Base-by-base conservation (phyloP, 176 grass and related monocot species). In the Raddia distichophylla region DNA sequence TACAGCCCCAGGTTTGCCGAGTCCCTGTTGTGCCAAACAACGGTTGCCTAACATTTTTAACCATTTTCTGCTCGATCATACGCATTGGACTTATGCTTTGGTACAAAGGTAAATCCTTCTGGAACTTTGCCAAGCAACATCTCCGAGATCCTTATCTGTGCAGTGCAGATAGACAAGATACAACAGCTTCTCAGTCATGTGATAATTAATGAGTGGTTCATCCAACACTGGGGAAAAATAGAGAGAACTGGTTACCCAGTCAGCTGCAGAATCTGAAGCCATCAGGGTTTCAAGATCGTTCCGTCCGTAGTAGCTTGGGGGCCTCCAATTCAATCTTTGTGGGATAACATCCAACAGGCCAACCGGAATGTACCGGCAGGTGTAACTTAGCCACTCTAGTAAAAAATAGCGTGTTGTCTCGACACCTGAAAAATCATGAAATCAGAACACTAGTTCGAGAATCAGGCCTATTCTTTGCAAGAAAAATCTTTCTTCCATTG, bases 241-340 rank as follows among this genome's bases (percentile, higher is more conserved):
- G 37, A 40, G 37, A 40, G 37, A 40, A 20, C 12, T 16, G 27
- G 53, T 81, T 88, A 98, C 95, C 95, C 95, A 98, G 79, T 98
- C 95, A 59, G 92, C 95, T 44, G 95, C 95, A 32, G 95, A 98
- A 77, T 98, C 95, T 8, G 95, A 93, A 48, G 84, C 88, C 95
- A 98, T 93, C 49, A 98, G 15, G 75, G 95, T 98, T 84, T 95
- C 95, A 18, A 98, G 95, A 70, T 98, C 95, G 78, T 98, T 75
- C 45, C 95, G 86, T 2, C 92, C 95, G 33, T 34, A 86, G 74
- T 94, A 95, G 87, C 90, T 88, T 16, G 95, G 95, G 4, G 88
- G 88, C 67, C 95, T 94, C 95, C 95, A 98, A 44, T 98, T 98
- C 67, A 93, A 73, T 42, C 81, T 78, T 51, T 98, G 95, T 1